A percentile compares a stretch with the other conserved stretches of the same genome.
Conservation (phyloP, 441 rosid species). For the Isatis lusitanica region DNA sequence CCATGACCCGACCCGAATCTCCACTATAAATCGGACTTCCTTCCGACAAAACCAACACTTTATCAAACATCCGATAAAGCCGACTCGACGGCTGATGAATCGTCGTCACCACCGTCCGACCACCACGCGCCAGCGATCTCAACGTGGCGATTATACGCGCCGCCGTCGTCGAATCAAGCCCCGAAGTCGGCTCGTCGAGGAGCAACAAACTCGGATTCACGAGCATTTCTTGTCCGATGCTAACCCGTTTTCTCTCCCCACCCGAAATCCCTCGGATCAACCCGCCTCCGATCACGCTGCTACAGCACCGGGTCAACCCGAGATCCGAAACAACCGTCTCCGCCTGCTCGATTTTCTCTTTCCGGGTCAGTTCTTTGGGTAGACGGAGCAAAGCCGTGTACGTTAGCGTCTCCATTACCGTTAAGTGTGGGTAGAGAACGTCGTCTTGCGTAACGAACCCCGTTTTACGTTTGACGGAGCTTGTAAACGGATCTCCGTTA, state of each 20-base stretch:
- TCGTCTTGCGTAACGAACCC: conserved; percentile 89
- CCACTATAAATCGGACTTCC: conserved; percentile 78
- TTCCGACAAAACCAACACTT: conserved; percentile 72
- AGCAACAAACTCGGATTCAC: conserved; percentile 83
- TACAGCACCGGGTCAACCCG: conserved; percentile 65
- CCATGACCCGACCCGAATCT: conserved; percentile 57
- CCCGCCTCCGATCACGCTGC: conserved; percentile 70
- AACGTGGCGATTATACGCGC: conserved; percentile 65
- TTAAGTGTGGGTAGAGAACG: conserved; percentile 77
- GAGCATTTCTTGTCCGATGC: conserved; percentile 88
- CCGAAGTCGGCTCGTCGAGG: conserved; percentile 90
- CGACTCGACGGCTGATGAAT: conserved; percentile 90
- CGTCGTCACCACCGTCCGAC: conserved; percentile 78
- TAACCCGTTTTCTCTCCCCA: conserved; percentile 87
- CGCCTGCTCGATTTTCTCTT: conserved; percentile 69
- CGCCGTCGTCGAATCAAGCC: conserved; percentile 88
- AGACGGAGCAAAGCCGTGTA: conserved; percentile 75
- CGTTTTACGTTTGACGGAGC: conserved; percentile 71
- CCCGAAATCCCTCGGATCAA: conserved; percentile 82
- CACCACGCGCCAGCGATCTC: conserved; percentile 64
- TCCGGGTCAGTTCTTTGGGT: conserved; percentile 55
- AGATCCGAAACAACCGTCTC: conserved; percentile 67
- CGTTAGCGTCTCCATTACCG: conserved; percentile 73
- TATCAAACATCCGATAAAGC: conserved; percentile 79
- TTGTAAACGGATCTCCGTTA: conserved; percentile 62